phyloP scores from a whole-genome alignment of 805 yeast genomes.

The Kodamaea neixiangensis region DNA sequence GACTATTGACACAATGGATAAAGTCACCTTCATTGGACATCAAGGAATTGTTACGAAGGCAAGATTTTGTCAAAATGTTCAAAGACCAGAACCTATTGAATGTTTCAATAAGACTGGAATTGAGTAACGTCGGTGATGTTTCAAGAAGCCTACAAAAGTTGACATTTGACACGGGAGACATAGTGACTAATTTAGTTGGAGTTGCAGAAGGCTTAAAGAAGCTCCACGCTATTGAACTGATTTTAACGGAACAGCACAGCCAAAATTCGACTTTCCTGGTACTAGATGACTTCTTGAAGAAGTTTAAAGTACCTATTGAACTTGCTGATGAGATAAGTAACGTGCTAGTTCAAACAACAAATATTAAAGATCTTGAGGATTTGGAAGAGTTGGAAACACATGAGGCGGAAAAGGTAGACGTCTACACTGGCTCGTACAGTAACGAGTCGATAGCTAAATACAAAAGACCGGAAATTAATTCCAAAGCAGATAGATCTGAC shows the following conservation, averaged over 20 bases:
- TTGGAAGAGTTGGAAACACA: background rate
- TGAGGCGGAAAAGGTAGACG: constrained; percentile 3
- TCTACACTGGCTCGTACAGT: constrained; percentile 19
- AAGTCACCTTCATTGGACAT: constrained; percentile 72
- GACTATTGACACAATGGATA: constrained; percentile 80
- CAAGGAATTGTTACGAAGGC: constrained; percentile 54
- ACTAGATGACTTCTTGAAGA: constrained; percentile 17
- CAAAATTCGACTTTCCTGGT: background rate
- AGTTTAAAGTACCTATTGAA: constrained; percentile 39
- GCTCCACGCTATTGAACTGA: constrained; percentile 21
- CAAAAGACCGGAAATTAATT: constrained; percentile 13
- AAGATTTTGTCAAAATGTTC: constrained; percentile 36
- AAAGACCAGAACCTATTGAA: constrained; percentile 22
- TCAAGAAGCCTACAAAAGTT: constrained; percentile 59
- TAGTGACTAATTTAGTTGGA: constrained; percentile 29
- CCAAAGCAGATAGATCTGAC: background rate
- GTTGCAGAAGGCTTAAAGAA: constrained; percentile 34
- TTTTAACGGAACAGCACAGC: constrained; percentile 16
- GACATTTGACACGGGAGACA: constrained; percentile 36
- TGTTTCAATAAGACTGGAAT: constrained; percentile 28
- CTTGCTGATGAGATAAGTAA: constrained; percentile 21
- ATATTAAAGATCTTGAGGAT: background rate
- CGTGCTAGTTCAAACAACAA: background rate
- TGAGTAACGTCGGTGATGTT: constrained; percentile 56
- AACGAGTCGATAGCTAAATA: constrained; percentile 24